A percentile compares a stretch with the other conserved stretches of the same genome.
phyloP scores from a whole-genome alignment of 2,329 filamentous ascomycete species.

The Geosmithia flava region DNA sequence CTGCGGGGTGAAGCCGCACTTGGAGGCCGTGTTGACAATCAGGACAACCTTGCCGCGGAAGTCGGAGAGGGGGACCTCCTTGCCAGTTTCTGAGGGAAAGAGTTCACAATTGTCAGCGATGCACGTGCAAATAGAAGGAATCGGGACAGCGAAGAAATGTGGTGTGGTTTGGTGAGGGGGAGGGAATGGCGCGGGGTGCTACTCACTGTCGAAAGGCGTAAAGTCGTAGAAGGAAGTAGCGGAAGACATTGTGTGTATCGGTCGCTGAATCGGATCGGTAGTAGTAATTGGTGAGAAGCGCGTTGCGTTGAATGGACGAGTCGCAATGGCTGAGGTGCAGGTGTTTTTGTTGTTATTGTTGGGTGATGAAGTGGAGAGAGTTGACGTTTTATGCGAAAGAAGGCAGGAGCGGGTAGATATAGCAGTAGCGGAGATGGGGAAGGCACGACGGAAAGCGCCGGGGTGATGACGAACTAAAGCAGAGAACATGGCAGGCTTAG shows the following conservation, averaged over 20 bases:
- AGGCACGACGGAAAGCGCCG: neutral
- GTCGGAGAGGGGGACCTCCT: slow-evolving; percentile 53
- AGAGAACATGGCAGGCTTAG: neutral
- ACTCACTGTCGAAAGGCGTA: slow-evolving; percentile 68
- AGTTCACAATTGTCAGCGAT: neutral
- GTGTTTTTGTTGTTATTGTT: neutral
- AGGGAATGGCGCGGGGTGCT: neutral
- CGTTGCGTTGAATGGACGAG: neutral
- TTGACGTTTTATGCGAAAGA: neutral
- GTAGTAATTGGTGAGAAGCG: neutral
- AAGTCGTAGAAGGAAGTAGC: slow-evolving; percentile 63
- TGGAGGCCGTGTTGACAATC: slow-evolving; percentile 94
- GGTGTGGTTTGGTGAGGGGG: neutral
- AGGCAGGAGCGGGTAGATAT: neutral
- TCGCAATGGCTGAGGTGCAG: neutral
- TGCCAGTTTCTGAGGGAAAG: slow-evolving; percentile 35
- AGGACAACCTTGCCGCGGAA: slow-evolving; percentile 90
- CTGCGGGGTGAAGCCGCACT: slow-evolving; percentile 97
- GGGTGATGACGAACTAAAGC: neutral
- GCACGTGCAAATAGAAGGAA: neutral
- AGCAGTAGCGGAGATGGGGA: neutral
- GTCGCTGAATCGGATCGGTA: neutral
- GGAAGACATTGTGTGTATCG: slow-evolving; percentile 20
- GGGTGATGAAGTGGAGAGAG: neutral
- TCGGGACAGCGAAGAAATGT: no score